These are phyloP conservation scores for Suzukiozyma palmioleophila DNA, from an alignment of 1,139 yeast species.

Conservation along the genomic window DNA sequence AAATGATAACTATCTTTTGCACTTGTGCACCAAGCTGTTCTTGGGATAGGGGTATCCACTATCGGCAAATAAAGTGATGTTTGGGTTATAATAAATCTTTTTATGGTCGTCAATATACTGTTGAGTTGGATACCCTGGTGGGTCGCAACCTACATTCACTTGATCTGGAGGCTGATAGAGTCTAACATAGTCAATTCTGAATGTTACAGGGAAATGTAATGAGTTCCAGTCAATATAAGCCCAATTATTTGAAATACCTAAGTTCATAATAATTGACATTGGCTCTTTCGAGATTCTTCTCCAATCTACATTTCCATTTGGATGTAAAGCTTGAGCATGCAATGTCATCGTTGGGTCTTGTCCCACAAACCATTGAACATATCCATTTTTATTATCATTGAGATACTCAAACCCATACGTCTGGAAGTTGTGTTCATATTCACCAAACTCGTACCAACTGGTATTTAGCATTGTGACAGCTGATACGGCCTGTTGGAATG, in stretches of 20 bases:
- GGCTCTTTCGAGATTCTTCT: slow-evolving; percentile 82
- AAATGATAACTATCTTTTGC: not conserved
- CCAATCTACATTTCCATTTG: slow-evolving; percentile 80
- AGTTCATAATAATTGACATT: slow-evolving; percentile 70
- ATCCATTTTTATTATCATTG: slow-evolving; percentile 64
- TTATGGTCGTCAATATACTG: slow-evolving; percentile 65
- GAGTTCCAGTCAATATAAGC: slow-evolving; percentile 76
- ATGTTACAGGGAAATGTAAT: slow-evolving; percentile 59
- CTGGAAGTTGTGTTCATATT: slow-evolving; percentile 49
- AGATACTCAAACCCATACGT: slow-evolving; percentile 72
- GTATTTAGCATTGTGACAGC: slow-evolving; percentile 69
- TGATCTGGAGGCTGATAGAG: slow-evolving; percentile 64
- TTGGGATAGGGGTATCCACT: slow-evolving; percentile 69
- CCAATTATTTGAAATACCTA: slow-evolving; percentile 81
- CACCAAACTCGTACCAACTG: slow-evolving; percentile 70
- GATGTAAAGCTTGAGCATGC: slow-evolving; percentile 60
- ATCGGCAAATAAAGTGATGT: slow-evolving; percentile 59
- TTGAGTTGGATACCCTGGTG: slow-evolving; percentile 63
- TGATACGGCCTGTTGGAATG: slow-evolving; percentile 79
- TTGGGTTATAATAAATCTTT: slow-evolving; percentile 59
- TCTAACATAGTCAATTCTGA: slow-evolving; percentile 74
- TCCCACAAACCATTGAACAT: slow-evolving; percentile 80
- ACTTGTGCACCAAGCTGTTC: slow-evolving; percentile 22
- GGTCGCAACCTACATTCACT: slow-evolving; percentile 65
- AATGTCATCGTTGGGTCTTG: slow-evolving; percentile 60